Percentiles rank a stretch among this genome's conserved stretches.
Conservation (phyloP, 495 filamentous ascomycete genomes). For the Penicillium waksmanii region DNA sequence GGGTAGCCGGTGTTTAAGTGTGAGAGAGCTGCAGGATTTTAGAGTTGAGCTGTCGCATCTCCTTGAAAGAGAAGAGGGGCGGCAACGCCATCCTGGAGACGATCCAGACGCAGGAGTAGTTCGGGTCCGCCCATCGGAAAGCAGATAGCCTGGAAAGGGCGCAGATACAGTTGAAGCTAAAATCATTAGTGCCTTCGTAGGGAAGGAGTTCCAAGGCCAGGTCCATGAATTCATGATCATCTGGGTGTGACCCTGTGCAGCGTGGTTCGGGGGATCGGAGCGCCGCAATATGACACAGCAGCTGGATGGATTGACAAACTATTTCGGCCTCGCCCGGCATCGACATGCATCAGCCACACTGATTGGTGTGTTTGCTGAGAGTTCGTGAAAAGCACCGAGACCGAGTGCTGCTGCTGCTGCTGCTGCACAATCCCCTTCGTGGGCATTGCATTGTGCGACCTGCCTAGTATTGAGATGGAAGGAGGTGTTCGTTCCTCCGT, state of each 20-base stretch:
- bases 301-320: conserved; percentile 23
- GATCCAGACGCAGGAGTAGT: conserved; percentile 25
- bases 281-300: conserved; percentile 34
- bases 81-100: conserved; percentile 12
- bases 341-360: conserved; percentile 6
- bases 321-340: conserved; percentile 12
- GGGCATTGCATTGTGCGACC: conserved; percentile 15
- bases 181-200: conserved; percentile 19
- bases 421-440: conserved; percentile 14
- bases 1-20: conserved; percentile 18
- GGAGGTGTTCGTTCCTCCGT: background rate
- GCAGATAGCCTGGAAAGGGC: conserved; percentile 26
- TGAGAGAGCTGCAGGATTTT: conserved; percentile 7
- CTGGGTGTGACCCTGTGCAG: conserved; percentile 11
- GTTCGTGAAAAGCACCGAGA: conserved; percentile 1
- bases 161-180: conserved; percentile 26
- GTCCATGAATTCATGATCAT: conserved; percentile 2
- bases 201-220: conserved; percentile 3
- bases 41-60: conserved; percentile 30
- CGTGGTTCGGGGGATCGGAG: conserved; percentile 17
- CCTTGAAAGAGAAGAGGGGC: conserved; percentile 12
- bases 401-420: background rate
- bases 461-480: background rate
- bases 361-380: conserved; percentile 13
- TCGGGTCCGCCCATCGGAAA: conserved; percentile 21